These are phyloP conservation scores for Pseudogymnoascus sp. DNA, from an alignment of 2,329 filamentous ascomycete genomes.

Conservation along the genomic window DNA sequence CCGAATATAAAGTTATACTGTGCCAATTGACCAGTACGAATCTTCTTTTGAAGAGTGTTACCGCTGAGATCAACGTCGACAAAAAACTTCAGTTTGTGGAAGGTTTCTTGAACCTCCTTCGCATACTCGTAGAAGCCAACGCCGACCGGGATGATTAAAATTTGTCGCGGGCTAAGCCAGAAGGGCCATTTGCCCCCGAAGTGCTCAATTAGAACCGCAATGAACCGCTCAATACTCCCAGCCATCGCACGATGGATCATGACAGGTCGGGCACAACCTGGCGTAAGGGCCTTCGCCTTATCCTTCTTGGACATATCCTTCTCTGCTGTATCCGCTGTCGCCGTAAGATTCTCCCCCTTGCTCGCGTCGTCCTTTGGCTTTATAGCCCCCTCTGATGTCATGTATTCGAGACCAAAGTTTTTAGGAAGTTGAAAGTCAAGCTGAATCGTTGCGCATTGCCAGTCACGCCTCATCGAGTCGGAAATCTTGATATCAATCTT, in stretches of 20 bases:
- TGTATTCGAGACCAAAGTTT: slow-evolving; percentile 82
- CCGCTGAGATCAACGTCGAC: slow-evolving; percentile 63
- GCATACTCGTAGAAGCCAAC: slow-evolving; percentile 65
- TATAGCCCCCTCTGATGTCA: slow-evolving; percentile 57
- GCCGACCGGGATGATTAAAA: slow-evolving; percentile 71
- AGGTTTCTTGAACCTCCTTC: slow-evolving; percentile 60
- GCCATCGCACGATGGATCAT: slow-evolving; percentile 81
- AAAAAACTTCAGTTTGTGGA: slow-evolving; percentile 60
- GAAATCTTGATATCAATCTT: slow-evolving; percentile 97
- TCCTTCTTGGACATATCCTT: slow-evolving; percentile 31
- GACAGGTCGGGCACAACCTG: slow-evolving; percentile 69
- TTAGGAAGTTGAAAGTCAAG: slow-evolving; percentile 79
- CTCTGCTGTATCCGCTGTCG: slow-evolving; percentile 10
- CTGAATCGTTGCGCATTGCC: slow-evolving; percentile 90
- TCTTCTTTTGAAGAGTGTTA: slow-evolving; percentile 86
- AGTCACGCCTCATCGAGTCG: slow-evolving; percentile 75
- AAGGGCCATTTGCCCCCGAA: slow-evolving; percentile 85
- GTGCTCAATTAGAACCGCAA: slow-evolving; percentile 74
- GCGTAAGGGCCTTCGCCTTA: slow-evolving; percentile 44
- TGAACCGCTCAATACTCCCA: slow-evolving; percentile 60
- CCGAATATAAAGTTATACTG: slow-evolving; percentile 81
- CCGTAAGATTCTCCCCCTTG: not conserved
- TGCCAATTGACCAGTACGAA: slow-evolving; percentile 68
- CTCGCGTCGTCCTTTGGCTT: slow-evolving; percentile 30
- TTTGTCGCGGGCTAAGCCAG: slow-evolving; percentile 78